Evolutionary conservation across 345 rosid species (phyloP).

Genomic region (Eucalyptus curtisii): DNA sequence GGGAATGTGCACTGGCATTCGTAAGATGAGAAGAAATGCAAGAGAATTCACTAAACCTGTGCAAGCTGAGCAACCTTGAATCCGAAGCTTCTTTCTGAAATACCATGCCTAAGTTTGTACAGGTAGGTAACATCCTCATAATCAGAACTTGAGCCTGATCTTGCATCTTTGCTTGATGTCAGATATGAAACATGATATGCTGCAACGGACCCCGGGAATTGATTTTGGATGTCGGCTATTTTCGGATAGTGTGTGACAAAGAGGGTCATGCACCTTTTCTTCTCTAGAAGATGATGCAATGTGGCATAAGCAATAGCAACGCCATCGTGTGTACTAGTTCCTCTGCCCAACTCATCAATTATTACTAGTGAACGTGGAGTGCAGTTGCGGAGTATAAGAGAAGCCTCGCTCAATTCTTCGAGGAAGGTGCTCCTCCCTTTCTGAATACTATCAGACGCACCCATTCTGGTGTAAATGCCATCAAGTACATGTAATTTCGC

Average conservation of each 20-base stretch:
- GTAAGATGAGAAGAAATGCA: neutral
- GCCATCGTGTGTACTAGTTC: constrained; percentile 95
- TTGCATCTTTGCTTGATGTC: constrained; percentile 23
- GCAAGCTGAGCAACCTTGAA: constrained; percentile 91
- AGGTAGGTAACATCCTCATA: constrained; percentile 73
- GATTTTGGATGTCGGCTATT: constrained; percentile 43
- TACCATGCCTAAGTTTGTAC: constrained; percentile 77
- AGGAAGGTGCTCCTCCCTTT: constrained; percentile 88
- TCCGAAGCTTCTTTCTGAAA: constrained; percentile 80
- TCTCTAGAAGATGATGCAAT: constrained; percentile 54
- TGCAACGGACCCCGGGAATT: constrained; percentile 47
- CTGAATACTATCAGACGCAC: constrained; percentile 94
- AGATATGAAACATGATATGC: constrained; percentile 86
- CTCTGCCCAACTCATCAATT: constrained; percentile 92
- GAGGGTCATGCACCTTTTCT: constrained; percentile 67
- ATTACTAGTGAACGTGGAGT: constrained; percentile 68
- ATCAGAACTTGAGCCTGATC: constrained; percentile 10
- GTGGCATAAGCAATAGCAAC: constrained; percentile 91
- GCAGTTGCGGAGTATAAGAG: constrained; percentile 60
- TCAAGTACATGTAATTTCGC: constrained; percentile 71
- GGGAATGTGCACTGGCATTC: neutral
- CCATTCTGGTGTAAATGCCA: constrained; percentile 86
- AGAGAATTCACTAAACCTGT: constrained; percentile 31
- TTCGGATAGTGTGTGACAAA: constrained; percentile 95
- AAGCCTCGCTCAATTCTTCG: constrained; percentile 85